These are phyloP conservation scores for Kodamaea suecica DNA, from an alignment of 1,139 yeast species.

Conservation along the genomic window DNA sequence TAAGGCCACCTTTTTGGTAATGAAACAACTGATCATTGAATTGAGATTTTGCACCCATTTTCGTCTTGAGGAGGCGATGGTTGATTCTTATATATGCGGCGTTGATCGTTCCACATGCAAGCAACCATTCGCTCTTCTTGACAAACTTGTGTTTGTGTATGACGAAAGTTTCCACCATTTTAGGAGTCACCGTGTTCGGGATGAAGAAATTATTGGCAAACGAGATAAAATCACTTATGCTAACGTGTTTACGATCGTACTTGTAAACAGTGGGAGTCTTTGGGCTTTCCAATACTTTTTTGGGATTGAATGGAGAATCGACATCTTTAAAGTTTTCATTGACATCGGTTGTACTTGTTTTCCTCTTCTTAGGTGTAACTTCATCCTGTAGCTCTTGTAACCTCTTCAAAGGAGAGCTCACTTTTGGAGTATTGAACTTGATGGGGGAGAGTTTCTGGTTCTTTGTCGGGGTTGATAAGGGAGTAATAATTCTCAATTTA, in stretches of 20 bases:
- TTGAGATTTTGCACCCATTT: constrained; percentile 47
- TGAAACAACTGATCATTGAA: constrained; percentile 50
- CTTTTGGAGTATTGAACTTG: constrained; percentile 14
- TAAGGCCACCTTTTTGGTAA: constrained; percentile 52
- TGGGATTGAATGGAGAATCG: constrained; percentile 36
- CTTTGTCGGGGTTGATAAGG: constrained; percentile 9
- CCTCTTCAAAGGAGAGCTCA: constrained; percentile 30
- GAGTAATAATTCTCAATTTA: constrained; percentile 9
- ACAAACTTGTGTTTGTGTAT: constrained; percentile 49
- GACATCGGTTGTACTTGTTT: not conserved
- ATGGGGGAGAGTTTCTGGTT: constrained; percentile 6
- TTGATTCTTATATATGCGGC: constrained; percentile 58
- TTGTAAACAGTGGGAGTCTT: constrained; percentile 18
- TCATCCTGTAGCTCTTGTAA: constrained; percentile 16
- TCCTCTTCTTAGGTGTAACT: constrained; percentile 3
- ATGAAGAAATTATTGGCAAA: constrained; percentile 63
- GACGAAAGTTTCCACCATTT: constrained; percentile 49
- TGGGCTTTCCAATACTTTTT: constrained; percentile 13
- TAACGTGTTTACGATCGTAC: constrained; percentile 26
- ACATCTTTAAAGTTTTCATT: constrained; percentile 16
- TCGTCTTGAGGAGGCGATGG: constrained; percentile 40
- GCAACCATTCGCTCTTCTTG: constrained; percentile 61
- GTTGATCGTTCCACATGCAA: constrained; percentile 63
- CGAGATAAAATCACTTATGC: constrained; percentile 51
- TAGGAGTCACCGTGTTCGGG: constrained; percentile 50